phyloP scores from a whole-genome alignment of 495 filamentous ascomycete genomes.

The Tuber magnatum region DNA sequence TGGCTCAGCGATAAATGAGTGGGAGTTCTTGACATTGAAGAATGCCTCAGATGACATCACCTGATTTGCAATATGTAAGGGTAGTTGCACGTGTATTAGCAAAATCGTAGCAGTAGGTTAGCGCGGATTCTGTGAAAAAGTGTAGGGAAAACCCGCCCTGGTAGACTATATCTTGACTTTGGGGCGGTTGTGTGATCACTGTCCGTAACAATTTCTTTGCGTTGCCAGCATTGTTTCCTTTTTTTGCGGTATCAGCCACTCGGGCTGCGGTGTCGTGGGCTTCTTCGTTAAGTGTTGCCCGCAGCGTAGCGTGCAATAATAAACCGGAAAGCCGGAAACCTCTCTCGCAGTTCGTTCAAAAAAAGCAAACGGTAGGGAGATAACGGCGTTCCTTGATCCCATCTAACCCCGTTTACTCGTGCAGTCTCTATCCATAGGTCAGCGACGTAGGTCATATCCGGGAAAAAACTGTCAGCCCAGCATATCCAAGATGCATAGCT shows the following conservation, averaged over 20 bases:
- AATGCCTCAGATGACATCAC: background rate
- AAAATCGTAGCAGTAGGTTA: too few relatives aligned
- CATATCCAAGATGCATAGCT: too few relatives aligned
- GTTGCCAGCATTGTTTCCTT: too few relatives aligned
- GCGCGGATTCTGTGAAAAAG: too few relatives aligned
- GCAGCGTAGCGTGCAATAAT: background rate
- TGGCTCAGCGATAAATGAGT: background rate
- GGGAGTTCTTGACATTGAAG: too few relatives aligned
- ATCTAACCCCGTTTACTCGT: background rate
- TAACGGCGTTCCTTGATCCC: background rate
- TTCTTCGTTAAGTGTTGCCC: background rate
- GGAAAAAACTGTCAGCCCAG: background rate
- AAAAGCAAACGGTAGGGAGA: too few relatives aligned
- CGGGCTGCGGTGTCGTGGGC: background rate
- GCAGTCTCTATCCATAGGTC: background rate
- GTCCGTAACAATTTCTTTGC: too few relatives aligned
- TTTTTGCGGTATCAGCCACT: background rate
- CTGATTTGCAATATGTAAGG: background rate
- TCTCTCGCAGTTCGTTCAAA: background rate
- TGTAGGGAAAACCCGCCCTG: too few relatives aligned
- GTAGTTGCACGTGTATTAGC: background rate
- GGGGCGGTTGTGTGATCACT: too few relatives aligned
- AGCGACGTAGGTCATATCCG: background rate
- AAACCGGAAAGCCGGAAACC: background rate
- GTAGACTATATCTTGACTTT: too few relatives aligned